These are phyloP conservation scores for Capsella rubella DNA, from an alignment of 441 rosid genomes.

Conservation along the genomic window DNA sequence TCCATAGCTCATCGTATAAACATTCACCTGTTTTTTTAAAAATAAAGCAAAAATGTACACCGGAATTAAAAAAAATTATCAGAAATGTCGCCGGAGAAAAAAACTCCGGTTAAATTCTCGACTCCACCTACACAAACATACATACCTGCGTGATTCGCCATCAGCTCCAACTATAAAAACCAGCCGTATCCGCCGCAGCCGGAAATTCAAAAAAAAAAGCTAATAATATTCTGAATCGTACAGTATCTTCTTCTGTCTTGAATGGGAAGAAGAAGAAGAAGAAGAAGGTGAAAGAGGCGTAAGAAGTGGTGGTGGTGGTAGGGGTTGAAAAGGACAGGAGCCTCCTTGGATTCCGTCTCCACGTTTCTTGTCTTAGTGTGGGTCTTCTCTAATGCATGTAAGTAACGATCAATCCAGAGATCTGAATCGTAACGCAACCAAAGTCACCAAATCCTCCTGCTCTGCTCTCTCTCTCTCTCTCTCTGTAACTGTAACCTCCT, in stretches of 20 bases:
- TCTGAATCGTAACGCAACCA: slow-evolving; percentile 55
- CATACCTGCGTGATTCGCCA: slow-evolving; percentile 63
- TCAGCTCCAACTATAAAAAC: slow-evolving; percentile 40
- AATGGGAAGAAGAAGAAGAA: slow-evolving; percentile 32
- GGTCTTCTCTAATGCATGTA: slow-evolving; percentile 34
- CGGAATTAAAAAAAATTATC: not conserved
- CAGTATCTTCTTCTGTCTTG: not conserved
- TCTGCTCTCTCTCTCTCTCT: no score
- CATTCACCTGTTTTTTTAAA: slow-evolving; percentile 32
- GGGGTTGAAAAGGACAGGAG: slow-evolving; percentile 10
- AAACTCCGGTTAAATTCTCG: slow-evolving; percentile 6
- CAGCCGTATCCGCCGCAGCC: slow-evolving; percentile 1
- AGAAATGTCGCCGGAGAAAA: slow-evolving; percentile 28
- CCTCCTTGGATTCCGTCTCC: slow-evolving; percentile 35
- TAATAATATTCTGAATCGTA: not conserved
- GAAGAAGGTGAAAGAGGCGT: slow-evolving; percentile 36
- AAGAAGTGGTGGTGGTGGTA: not conserved
- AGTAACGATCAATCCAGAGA: slow-evolving; percentile 54
- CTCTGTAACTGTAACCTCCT: slow-evolving; percentile 48
- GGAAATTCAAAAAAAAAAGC: slow-evolving; percentile 28
- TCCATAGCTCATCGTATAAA: slow-evolving; percentile 66
- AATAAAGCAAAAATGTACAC: not conserved
- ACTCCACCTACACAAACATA: slow-evolving; percentile 46
- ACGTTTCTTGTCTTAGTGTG: slow-evolving; percentile 12
- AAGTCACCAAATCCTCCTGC: slow-evolving; percentile 38